Conservation (phyloP, 2,329 filamentous ascomycete genomes). For the Fusarium nelsonii region DNA sequence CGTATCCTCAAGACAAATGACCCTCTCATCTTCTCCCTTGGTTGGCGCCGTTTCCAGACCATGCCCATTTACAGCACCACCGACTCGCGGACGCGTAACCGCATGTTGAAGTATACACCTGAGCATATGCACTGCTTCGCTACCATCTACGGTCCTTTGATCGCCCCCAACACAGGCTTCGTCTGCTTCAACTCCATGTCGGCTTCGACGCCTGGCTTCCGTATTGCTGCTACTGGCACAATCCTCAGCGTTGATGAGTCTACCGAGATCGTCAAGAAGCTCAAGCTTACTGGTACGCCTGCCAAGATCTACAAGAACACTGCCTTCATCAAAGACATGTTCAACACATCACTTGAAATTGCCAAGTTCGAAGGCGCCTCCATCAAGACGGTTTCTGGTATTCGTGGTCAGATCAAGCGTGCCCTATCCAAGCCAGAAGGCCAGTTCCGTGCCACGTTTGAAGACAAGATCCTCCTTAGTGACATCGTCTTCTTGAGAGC, state of each 20-base stretch:
- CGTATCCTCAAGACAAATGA: slow-evolving; percentile 99
- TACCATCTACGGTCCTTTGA: slow-evolving; percentile 93
- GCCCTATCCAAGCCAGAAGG: slow-evolving; percentile 94
- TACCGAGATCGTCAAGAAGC: slow-evolving; percentile 98
- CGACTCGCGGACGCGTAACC: slow-evolving; percentile 91
- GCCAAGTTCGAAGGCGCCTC: slow-evolving; percentile 98
- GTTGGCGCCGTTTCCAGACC: slow-evolving; percentile 95
- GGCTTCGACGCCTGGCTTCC: slow-evolving; percentile 86
- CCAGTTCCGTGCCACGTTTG: slow-evolving; percentile 95
- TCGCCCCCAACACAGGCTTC: slow-evolving; percentile 96
- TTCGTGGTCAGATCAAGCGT: slow-evolving; percentile 96
- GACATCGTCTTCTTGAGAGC: slow-evolving; percentile 97
- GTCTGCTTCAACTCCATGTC: slow-evolving; percentile 92
- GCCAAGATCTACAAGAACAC: slow-evolving; percentile 99
- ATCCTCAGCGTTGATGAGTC: slow-evolving; percentile 95
- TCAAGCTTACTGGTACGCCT: slow-evolving; percentile 92
- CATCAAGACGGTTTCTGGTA: slow-evolving; percentile 95
- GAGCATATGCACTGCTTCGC: slow-evolving; percentile 99
- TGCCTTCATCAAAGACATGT: slow-evolving; percentile 99
- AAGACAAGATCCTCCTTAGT: slow-evolving; percentile 97
- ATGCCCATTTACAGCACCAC: slow-evolving; percentile 95
- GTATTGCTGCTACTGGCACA: slow-evolving; percentile 93
- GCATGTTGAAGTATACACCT: slow-evolving; percentile 98
- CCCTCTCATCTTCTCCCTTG: slow-evolving; percentile 94
- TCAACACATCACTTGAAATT: slow-evolving; percentile 90